A percentile compares a stretch with the other conserved stretches of the same genome.
phyloP scores from a whole-genome alignment of 176 grass and related monocot species.

The Cocos nucifera region DNA sequence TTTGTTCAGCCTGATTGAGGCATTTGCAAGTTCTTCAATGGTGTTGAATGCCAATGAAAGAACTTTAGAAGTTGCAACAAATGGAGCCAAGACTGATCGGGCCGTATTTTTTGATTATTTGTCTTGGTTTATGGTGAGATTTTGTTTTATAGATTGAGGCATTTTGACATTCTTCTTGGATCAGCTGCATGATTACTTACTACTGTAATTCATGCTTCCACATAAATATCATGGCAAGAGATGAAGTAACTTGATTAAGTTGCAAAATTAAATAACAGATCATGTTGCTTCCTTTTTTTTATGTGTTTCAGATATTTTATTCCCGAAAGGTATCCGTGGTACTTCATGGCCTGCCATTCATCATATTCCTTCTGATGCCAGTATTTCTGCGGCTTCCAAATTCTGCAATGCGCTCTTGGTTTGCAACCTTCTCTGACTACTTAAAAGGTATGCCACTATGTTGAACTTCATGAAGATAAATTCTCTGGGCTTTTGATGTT shows the following conservation, averaged over 20 bases:
- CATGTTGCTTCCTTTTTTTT: slow-evolving; percentile 14
- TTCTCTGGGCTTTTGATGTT: too few species aligned
- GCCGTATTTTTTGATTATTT: slow-evolving; percentile 92
- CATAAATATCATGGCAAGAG: too few species aligned
- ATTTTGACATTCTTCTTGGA: too few species aligned
- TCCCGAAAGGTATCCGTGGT: slow-evolving; percentile 53
- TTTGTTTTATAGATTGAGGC: too few species aligned
- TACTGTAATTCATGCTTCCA: too few species aligned
- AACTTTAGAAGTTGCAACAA: slow-evolving; percentile 27
- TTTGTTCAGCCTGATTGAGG: slow-evolving; percentile 72
- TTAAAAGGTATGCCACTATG: slow-evolving; percentile 48
- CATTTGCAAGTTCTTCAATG: slow-evolving; percentile 73
- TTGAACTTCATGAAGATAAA: slow-evolving; percentile 1
- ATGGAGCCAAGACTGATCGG: slow-evolving; percentile 33
- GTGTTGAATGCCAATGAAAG: slow-evolving; percentile 39
- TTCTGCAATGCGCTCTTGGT: slow-evolving; percentile 40
- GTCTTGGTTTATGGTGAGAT: slow-evolving; percentile 80
- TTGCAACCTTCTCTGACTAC: slow-evolving; percentile 39
- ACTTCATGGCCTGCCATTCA: slow-evolving; percentile 71
- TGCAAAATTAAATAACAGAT: too few species aligned
- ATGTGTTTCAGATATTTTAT: slow-evolving; percentile 68
- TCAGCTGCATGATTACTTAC: too few species aligned
- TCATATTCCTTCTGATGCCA: slow-evolving; percentile 56
- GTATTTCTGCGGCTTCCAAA: slow-evolving; percentile 57
- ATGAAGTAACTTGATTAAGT: too few species aligned